Evolutionary conservation across 176 grass and related monocot genomes (phyloP), one percentile per base, ranked within the genome.

Genomic region (Elaeis guineensis): DNA sequence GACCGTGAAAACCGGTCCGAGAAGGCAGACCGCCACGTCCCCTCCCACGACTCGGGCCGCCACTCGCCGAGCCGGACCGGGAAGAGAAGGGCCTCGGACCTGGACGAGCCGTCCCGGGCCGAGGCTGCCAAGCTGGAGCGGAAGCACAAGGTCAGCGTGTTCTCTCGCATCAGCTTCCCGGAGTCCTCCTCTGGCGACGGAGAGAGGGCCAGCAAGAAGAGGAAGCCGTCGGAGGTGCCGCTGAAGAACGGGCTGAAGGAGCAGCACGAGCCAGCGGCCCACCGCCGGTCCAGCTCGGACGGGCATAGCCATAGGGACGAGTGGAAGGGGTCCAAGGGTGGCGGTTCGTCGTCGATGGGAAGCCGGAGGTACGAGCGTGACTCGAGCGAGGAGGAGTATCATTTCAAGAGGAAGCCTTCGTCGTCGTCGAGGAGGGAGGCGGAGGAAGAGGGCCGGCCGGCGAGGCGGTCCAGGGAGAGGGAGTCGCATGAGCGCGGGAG

Each of bases 81-180:
- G 23, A 23, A 23, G 23, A 23, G 23, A 23, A 23, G 23, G 23
- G 23, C 23, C 23, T 23, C 23, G 23, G 23, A 23, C 23, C 23
- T 23, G 23, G 23, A 23, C 23, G 23, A 23, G 23, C 23, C 23
- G 23, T 2, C 23, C 23, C 23, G 23, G 28, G 28, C 28, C 28
- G 28, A 71, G 52, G 25, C 69, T 2, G 65, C 75, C 4, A 63
- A 63, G 21, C 53, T 35, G 50, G 74, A 86, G 5, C 58, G 66
- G 35, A 89, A 86, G 70, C 78, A 78, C 3, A 98, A 98, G 63
- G 84, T 62, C 32, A 92, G 88, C 74, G 94, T 98, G 32, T 89
- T 89, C 79, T 86, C 88, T 48, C 84, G 94, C 69, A 93, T 98
- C 79, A 89, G 94, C 74, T 98, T 92, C 74, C 94, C 94, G 5